Conservation (phyloP, 2,329 filamentous ascomycete species). For the Sodiomyces alkalinus region DNA sequence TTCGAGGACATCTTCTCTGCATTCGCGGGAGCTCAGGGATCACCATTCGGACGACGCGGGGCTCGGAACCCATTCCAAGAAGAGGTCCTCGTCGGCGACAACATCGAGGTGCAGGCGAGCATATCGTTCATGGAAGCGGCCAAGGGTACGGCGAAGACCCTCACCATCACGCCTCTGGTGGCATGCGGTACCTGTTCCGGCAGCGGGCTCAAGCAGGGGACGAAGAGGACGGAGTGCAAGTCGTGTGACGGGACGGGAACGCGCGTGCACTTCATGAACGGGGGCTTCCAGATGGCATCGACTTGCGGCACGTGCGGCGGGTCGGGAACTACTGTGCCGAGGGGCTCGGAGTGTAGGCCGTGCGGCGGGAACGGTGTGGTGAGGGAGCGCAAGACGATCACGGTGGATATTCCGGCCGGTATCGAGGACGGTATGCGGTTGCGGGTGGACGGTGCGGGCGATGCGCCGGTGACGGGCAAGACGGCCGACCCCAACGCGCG, state of each 20-base stretch:
- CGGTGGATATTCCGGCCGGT: constrained; percentile 82
- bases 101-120: constrained; percentile 85
- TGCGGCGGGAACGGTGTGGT: constrained; percentile 77
- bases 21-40: constrained; percentile 46
- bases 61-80: constrained; percentile 56
- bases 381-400: constrained; percentile 68
- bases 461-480: constrained; percentile 65
- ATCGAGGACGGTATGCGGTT: constrained; percentile 95
- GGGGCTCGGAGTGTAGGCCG: constrained; percentile 63
- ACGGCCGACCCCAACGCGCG: constrained; percentile 45
- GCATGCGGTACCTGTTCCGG: constrained; percentile 73
- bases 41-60: constrained; percentile 38
- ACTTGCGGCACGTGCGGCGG: constrained; percentile 75
- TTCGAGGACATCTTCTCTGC: constrained; percentile 93
- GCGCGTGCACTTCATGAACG: constrained; percentile 75
- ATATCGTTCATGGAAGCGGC: constrained; percentile 95
- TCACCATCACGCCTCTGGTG: constrained; percentile 68
- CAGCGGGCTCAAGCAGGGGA: constrained; percentile 69
- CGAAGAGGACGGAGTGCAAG: constrained; percentile 58
- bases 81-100: constrained; percentile 80
- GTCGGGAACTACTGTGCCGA: constrained; percentile 59
- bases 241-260: constrained; percentile 77
- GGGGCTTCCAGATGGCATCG: constrained; percentile 90
- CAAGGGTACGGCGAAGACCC: constrained; percentile 79
- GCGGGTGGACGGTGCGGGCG: constrained; percentile 71